Conservation (phyloP, 345 rosid species). For the Pugionium cornutum region DNA sequence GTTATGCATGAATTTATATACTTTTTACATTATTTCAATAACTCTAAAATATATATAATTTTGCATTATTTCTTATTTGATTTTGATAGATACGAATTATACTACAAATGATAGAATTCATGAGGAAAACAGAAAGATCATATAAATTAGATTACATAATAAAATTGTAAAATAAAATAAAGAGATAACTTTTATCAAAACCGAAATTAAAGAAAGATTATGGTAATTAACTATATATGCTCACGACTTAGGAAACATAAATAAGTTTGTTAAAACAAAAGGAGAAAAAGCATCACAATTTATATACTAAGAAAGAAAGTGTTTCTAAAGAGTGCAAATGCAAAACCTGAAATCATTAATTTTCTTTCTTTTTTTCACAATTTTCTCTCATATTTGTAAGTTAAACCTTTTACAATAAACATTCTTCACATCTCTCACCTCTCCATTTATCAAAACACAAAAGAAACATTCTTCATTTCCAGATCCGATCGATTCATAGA, state of each 20-base stretch:
- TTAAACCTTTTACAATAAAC: conserved; percentile 23
- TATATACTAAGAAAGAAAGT: conserved; percentile 10
- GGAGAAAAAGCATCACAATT: conserved; percentile 12
- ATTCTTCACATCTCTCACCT: conserved; percentile 3
- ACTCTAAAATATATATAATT: no score
- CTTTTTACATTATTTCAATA: no score
- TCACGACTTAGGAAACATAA: conserved; percentile 15
- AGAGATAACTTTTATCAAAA: background rate
- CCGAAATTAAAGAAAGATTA: no score
- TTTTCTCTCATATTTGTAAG: conserved; percentile 22
- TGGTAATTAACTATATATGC: background rate
- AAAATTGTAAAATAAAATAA: background rate
- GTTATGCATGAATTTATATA: no score
- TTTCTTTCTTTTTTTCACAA: background rate
- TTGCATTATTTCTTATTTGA: no score
- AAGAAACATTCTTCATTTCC: conserved; percentile 26
- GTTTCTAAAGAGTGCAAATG: conserved; percentile 9
- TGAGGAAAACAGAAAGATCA: background rate
- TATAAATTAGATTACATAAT: conserved; percentile 1
- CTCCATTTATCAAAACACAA: no score
- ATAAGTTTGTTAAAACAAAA: background rate
- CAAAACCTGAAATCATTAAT: conserved; percentile 23
- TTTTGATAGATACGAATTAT: no score
- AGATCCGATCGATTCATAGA: conserved; percentile 32
- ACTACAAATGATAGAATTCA: no score